Evolutionary conservation across 805 yeast species (phyloP).

Genomic region (Suhomyces canberraensis): DNA sequence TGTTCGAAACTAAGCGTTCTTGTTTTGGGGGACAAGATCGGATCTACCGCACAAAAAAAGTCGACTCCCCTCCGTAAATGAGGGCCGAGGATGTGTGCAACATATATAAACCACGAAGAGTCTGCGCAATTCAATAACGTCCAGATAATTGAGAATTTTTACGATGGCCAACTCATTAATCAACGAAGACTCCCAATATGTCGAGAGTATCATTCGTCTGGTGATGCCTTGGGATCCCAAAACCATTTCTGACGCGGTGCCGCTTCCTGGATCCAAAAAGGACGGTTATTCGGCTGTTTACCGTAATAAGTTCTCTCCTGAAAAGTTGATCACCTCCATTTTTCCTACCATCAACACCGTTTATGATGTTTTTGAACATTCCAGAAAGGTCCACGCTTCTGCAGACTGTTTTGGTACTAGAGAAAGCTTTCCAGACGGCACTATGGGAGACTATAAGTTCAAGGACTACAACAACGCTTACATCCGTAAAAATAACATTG

Average conservation of each 20-base stretch:
- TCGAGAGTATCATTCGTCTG: slow-evolving; percentile 9
- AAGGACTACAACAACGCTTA: slow-evolving; percentile 29
- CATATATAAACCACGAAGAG: too few species aligned
- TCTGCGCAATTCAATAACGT: too few species aligned
- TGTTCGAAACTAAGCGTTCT: too few species aligned
- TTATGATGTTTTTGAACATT: slow-evolving; percentile 42
- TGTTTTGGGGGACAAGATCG: too few species aligned
- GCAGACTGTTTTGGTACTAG: slow-evolving; percentile 48
- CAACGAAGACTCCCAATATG: slow-evolving; percentile 13
- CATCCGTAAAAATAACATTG: slow-evolving; percentile 29
- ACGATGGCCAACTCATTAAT: slow-evolving; percentile 9
- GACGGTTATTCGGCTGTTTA: slow-evolving; percentile 52
- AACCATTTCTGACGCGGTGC: slow-evolving; percentile 11
- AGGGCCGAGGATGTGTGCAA: too few species aligned
- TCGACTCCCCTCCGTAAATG: too few species aligned
- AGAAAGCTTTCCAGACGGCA: slow-evolving; percentile 19
- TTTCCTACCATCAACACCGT: slow-evolving; percentile 46
- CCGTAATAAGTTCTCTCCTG: slow-evolving; percentile 34
- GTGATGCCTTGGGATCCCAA: slow-evolving; percentile 11
- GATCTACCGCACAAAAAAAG: too few species aligned
- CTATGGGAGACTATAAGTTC: slow-evolving; percentile 30
- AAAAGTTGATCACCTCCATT: slow-evolving; percentile 30
- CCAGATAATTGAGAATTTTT: too few species aligned
- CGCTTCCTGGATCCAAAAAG: slow-evolving; percentile 37
- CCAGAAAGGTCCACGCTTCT: slow-evolving; percentile 34